Evolutionary conservation across 1,284 basidiomycete genomes (phyloP).

Genomic region (Cryptococcus sp.): DNA sequence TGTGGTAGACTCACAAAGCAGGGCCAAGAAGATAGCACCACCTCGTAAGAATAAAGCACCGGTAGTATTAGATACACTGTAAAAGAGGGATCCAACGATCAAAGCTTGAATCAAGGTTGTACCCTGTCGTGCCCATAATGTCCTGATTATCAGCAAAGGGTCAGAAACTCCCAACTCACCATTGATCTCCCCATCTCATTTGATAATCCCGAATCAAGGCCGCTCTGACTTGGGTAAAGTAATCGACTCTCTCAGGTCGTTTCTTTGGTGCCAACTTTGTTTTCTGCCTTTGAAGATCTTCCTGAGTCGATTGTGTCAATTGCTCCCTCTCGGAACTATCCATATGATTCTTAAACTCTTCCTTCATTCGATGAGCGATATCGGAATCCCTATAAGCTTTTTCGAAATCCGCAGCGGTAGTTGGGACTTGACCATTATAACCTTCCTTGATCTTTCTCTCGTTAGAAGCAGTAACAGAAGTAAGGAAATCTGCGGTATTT

Average conservation of each 20-base stretch:
- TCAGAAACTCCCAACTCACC: constrained; percentile 2
- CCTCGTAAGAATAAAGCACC: constrained; percentile 72
- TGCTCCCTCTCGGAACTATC: constrained; percentile 14
- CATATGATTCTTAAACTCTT: constrained; percentile 32
- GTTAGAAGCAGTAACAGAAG: constrained; percentile 56
- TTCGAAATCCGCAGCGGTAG: constrained; percentile 58
- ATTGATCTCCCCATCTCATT: constrained; percentile 42
- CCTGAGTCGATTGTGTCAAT: constrained; percentile 18
- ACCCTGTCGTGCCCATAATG: constrained; percentile 35
- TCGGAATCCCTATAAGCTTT: constrained; percentile 27
- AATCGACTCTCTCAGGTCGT: constrained; percentile 26
- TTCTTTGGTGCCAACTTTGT: constrained; percentile 20
- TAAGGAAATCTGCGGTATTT: constrained; percentile 58
- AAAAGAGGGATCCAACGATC: constrained; percentile 68
- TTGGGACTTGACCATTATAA: constrained; percentile 52
- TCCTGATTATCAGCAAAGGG: constrained; percentile 9
- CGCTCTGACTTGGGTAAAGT: constrained; percentile 33
- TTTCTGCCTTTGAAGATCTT: constrained; percentile 24
- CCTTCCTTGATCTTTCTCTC: constrained; percentile 57
- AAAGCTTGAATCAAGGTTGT: constrained; percentile 34
- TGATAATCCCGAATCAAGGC: constrained; percentile 38
- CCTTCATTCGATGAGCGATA: constrained; percentile 25
- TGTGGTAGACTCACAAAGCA: constrained; percentile 36
- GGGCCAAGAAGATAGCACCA: constrained; percentile 55
- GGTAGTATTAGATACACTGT: constrained; percentile 59